A percentile compares a stretch with the other conserved stretches of the same genome.
These are phyloP conservation scores for Hysterium pulicare DNA, from an alignment of 2,329 filamentous ascomycete species.

Conservation along the genomic window DNA sequence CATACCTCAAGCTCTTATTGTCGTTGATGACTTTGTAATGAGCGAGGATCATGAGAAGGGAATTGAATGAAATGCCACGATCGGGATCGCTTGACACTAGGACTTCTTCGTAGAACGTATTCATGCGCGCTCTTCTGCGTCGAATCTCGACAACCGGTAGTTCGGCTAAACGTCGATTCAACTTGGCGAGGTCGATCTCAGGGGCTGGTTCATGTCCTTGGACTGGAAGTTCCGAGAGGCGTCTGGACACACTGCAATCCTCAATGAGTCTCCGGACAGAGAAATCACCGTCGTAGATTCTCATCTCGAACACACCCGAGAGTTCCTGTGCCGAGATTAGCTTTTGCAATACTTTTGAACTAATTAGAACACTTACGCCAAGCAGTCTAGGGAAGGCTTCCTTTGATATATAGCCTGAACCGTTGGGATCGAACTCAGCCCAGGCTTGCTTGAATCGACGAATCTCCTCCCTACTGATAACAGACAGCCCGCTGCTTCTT, in stretches of 20 bases:
- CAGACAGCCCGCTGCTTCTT: slow-evolving; percentile 85
- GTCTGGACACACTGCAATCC: slow-evolving; percentile 64
- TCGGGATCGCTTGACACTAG: slow-evolving; percentile 89
- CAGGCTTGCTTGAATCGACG: slow-evolving; percentile 97
- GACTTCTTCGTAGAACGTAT: slow-evolving; percentile 95
- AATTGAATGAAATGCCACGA: slow-evolving; percentile 85
- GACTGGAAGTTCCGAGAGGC: slow-evolving; percentile 47
- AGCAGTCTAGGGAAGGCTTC: slow-evolving; percentile 84
- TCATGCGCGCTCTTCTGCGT: slow-evolving; percentile 73
- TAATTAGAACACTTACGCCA: slow-evolving; percentile 53
- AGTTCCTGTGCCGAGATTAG: slow-evolving; percentile 57
- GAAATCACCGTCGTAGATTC: slow-evolving; percentile 88
- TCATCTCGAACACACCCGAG: slow-evolving; percentile 94
- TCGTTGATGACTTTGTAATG: slow-evolving; percentile 99
- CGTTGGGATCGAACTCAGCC: slow-evolving; percentile 90
- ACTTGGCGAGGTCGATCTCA: slow-evolving; percentile 66
- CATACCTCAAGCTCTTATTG: slow-evolving; percentile 82
- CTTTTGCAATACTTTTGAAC: background rate
- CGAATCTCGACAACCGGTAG: slow-evolving; percentile 76
- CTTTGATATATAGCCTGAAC: slow-evolving; percentile 86
- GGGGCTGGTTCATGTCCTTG: slow-evolving; percentile 35
- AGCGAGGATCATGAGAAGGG: slow-evolving; percentile 89
- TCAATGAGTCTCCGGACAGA: slow-evolving; percentile 85
- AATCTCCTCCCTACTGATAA: slow-evolving; percentile 89
- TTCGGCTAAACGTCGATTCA: slow-evolving; percentile 68